Evolutionary conservation across 1,284 basidiomycete species (phyloP).

Genomic region (Fomitopsis betulina): DNA sequence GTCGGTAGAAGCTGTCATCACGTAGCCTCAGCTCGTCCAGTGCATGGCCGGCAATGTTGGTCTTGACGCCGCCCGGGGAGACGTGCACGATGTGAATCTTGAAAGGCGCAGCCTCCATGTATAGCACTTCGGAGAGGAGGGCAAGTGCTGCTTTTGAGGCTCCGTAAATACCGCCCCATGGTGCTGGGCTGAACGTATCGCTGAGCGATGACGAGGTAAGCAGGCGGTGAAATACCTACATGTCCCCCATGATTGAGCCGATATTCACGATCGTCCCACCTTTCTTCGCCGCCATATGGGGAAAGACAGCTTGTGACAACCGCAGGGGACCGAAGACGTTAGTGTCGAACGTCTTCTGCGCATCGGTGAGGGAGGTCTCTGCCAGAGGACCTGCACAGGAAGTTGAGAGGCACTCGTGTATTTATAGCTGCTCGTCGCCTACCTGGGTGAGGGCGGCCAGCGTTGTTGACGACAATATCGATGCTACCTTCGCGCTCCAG

Average conservation of each 20-base stretch:
- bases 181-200: slow-evolving; percentile 43
- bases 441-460: slow-evolving; percentile 23
- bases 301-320: slow-evolving; percentile 59
- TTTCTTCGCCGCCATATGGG: slow-evolving; percentile 61
- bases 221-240: slow-evolving; percentile 18
- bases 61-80: slow-evolving; percentile 50
- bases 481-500: slow-evolving; percentile 20
- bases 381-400: slow-evolving; percentile 47
- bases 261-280: slow-evolving; percentile 70
- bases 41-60: slow-evolving; percentile 41
- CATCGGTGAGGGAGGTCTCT: slow-evolving; percentile 51
- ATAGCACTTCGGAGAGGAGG: slow-evolving; percentile 55
- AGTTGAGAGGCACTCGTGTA: not conserved
- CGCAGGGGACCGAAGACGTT: slow-evolving; percentile 64
- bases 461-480: slow-evolving; percentile 27
- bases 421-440: slow-evolving; percentile 2
- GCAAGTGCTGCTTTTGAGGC: slow-evolving; percentile 65
- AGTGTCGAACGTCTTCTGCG: slow-evolving; percentile 50
- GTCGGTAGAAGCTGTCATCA: slow-evolving; percentile 44
- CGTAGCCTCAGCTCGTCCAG: slow-evolving; percentile 14
- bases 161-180: slow-evolving; percentile 68
- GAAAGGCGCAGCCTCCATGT: slow-evolving; percentile 67
- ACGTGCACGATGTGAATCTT: slow-evolving; percentile 55
- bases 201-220: not conserved
- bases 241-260: slow-evolving; percentile 62